Evolutionary conservation across 148 eudicot genomes (phyloP), one percentile per base, ranked within the genome.

Genomic region (Chenopodium album): DNA sequence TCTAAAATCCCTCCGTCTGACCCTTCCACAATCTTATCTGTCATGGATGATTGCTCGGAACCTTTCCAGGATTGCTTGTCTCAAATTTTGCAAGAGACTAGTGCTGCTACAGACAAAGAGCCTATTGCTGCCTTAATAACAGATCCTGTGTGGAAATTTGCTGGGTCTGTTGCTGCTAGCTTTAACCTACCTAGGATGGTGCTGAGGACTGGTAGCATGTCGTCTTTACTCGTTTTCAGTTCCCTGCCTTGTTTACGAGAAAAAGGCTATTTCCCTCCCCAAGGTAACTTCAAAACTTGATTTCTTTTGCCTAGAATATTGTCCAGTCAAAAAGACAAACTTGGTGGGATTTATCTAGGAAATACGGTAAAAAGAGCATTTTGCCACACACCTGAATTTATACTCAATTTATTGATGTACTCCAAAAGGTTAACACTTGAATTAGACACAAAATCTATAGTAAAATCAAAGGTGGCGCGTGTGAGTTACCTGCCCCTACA

Each of bases 181-280:
- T 67, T 86, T 4, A 83, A 82, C 26, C 56, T 87, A 4, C 90
- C 88, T 26, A 84, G 80, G 81, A 78, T 89, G 5, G 80, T 75
- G 6, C 44, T 87, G 19, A 78, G 87, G 34, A 84, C 86, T 32
- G 71, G 78, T n/a, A 59, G 86, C 29, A 54, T 78, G 22, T 75
- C 80, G 19, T 67, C 88, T 23, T 80, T 59, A 37, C 19, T 75
- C 63, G 79, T 83, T 60, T 82, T 69, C 48, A 60, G 71, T n/a
- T 81, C 84, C 7, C 12, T 85, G 63, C 80, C 87, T 29, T 50
- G 29, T 13, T 78, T 87, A 11, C 79, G 73, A 7, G 83, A 84
- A 65, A 75, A 70, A 29, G 89, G 89, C 8, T 85, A 85, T 64
- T 85, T 89, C 71, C 84, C 86, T 12, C 9, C 50, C 16, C 67